phyloP scores from a whole-genome alignment of 73 alveolate species.

The Stentor coeruleus region DNA sequence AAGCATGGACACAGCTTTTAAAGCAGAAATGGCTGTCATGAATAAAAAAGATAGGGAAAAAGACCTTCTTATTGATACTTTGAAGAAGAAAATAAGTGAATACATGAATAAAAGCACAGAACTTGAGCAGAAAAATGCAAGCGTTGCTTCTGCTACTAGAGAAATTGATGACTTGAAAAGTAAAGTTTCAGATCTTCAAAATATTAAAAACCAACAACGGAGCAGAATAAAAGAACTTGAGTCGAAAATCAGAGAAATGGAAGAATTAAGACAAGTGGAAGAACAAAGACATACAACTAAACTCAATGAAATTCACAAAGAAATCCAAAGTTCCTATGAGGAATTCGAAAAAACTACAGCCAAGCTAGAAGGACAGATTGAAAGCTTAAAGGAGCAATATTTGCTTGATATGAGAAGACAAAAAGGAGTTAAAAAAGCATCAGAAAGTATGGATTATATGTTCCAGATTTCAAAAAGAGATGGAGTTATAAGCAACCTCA shows the following conservation, averaged over 20 bases:
- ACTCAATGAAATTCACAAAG: conserved; percentile 25
- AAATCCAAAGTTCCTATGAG: conserved; percentile 32
- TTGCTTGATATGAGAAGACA: conserved; percentile 17
- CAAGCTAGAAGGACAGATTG: conserved; percentile 32
- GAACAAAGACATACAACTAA: conserved; percentile 16
- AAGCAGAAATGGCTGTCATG: conserved; percentile 34
- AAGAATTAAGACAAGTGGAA: background rate
- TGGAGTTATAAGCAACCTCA: background rate
- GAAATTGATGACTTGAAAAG: conserved; percentile 1
- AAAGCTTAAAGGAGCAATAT: conserved; percentile 25
- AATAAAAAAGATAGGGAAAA: conserved; percentile 6
- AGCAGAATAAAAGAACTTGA: conserved; percentile 16
- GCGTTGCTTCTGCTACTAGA: background rate
- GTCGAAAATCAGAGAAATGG: conserved; percentile 22
- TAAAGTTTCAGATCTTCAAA: background rate
- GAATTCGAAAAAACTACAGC: conserved; percentile 27
- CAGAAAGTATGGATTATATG: conserved; percentile 18
- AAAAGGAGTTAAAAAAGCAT: conserved; percentile 1
- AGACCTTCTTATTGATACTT: background rate
- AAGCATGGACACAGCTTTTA: background rate
- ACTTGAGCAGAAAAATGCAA: background rate
- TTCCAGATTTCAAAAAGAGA: conserved; percentile 17
- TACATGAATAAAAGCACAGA: conserved; percentile 9
- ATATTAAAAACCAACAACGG: conserved; percentile 21
- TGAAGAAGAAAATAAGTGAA: background rate